Conservation (phyloP, 306 rosid genomes). For the Boehmeria nivea region DNA sequence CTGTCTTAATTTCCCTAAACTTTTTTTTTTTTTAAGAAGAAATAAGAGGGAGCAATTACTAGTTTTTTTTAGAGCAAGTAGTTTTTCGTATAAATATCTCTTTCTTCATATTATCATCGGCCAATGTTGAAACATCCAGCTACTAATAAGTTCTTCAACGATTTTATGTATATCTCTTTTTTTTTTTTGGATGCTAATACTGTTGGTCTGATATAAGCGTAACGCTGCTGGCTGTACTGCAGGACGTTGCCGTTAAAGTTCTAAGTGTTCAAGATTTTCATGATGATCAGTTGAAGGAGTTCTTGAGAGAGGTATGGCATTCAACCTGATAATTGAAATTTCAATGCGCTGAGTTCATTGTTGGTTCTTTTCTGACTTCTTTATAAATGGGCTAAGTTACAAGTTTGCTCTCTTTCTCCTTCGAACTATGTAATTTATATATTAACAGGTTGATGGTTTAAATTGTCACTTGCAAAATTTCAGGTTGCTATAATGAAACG, state of each 20-base stretch:
- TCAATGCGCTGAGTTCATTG: not conserved
- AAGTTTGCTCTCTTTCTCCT: too few species aligned
- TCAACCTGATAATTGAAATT: not conserved
- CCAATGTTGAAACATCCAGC: not conserved
- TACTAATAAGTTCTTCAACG: too few species aligned
- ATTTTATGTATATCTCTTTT: too few species aligned
- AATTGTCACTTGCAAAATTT: conserved; percentile 22
- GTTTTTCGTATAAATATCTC: not conserved
- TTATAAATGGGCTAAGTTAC: too few species aligned
- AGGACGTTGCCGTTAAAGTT: conserved; percentile 99
- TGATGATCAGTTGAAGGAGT: conserved; percentile 84
- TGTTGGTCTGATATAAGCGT: not conserved
- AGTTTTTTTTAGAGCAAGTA: not conserved
- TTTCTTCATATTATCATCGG: not conserved
- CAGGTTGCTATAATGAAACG: conserved; percentile 99
- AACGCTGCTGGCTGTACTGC: conserved; percentile 15
- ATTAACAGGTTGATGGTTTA: not conserved
- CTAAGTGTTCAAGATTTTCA: conserved; percentile 73
- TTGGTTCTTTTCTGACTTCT: not conserved
- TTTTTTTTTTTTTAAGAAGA: not conserved
- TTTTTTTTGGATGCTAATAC: not conserved
- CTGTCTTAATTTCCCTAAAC: too few species aligned
- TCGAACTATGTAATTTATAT: too few species aligned
- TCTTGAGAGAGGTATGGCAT: conserved; percentile 72
- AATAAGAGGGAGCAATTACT: not conserved